phyloP scores from a whole-genome alignment of 116 monocot genomes.

The Trichopus zeylanicus region DNA sequence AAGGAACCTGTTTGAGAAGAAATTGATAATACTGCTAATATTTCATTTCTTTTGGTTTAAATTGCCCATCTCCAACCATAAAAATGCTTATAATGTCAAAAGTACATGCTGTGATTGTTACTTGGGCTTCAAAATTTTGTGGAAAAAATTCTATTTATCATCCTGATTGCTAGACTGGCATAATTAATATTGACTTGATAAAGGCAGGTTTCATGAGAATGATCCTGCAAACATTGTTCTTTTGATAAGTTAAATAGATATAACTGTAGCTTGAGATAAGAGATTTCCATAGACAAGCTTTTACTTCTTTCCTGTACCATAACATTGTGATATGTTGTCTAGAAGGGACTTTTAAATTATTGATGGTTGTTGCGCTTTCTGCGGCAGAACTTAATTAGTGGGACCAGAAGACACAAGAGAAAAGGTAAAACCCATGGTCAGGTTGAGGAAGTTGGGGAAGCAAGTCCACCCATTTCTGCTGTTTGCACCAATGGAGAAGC shows the following conservation, averaged over 20 bases:
- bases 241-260: too few relatives aligned
- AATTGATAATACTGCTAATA: not conserved
- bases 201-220: too few relatives aligned
- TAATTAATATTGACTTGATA: too few relatives aligned
- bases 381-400: not conserved
- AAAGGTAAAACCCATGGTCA: conserved; percentile 1
- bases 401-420: conserved; percentile 5
- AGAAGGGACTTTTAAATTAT: not conserved
- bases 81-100: not conserved
- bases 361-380: not conserved
- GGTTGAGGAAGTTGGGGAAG: conserved; percentile 4
- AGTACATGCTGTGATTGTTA: not conserved
- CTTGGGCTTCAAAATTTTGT: too few relatives aligned
- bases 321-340: too few relatives aligned
- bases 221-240: too few relatives aligned
- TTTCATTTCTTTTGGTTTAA: not conserved
- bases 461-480: conserved; percentile 5
- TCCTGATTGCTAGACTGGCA: too few relatives aligned
- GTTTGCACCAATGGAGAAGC: conserved; percentile 5
- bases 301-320: too few relatives aligned
- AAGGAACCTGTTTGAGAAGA: not conserved
- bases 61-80: not conserved
- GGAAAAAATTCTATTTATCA: too few relatives aligned
- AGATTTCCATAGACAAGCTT: too few relatives aligned
- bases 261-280: too few relatives aligned